Base-by-base conservation (phyloP, 164 flowering plant species). In the Piper longum region DNA sequence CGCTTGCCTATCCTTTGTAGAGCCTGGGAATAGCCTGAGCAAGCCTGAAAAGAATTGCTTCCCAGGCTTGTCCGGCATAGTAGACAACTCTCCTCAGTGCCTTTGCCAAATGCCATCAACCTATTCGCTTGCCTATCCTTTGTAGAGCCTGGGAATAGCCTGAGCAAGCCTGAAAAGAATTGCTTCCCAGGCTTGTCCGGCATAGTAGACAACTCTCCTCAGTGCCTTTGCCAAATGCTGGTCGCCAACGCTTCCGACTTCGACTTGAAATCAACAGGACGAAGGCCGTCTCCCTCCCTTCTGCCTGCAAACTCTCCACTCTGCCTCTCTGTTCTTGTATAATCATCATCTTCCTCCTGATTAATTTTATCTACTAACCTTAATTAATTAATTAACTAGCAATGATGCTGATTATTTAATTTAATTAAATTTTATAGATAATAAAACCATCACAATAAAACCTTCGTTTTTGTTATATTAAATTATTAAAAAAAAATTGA, bases 121-220 rank as follows among this genome's bases (percentile, higher is more conserved):
- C 19, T 80, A 79, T 76, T 86, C 5, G 89, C 80, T 56, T 89
- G 96, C 66, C 57, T 85, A 64, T 66, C 77, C 2, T 89, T 59
- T 45, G 91, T 84, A 13, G 69, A 73, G 48, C 52, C 19, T 3
- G 88, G 83, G 4, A 87, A 93, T 76, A 85, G 81, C 8, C 17
- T 64, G 65, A 79, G 81, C 16, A 62, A 14, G 67, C 96, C 93
- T 1, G 87, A 78, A 3, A 72, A 72, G 64, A 72, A 66, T 0
- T 89, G 96, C 70, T 89, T 93, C 67, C 73, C 79, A 7, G 86
- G 78, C 71, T 69, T 89, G n/a, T 76, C 81, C 4, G 81, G 79
- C 39, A 68, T 89, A 63, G 75, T 87, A 42, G 81, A 80, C 7
- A 82, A 76, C 58, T 36, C 64, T 43, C 91, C 91, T 0, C 26